A percentile compares a stretch with the other conserved stretches of the same genome.
phyloP scores from a whole-genome alignment of 2,329 filamentous ascomycete genomes.

The Elsinoe ampelina region DNA sequence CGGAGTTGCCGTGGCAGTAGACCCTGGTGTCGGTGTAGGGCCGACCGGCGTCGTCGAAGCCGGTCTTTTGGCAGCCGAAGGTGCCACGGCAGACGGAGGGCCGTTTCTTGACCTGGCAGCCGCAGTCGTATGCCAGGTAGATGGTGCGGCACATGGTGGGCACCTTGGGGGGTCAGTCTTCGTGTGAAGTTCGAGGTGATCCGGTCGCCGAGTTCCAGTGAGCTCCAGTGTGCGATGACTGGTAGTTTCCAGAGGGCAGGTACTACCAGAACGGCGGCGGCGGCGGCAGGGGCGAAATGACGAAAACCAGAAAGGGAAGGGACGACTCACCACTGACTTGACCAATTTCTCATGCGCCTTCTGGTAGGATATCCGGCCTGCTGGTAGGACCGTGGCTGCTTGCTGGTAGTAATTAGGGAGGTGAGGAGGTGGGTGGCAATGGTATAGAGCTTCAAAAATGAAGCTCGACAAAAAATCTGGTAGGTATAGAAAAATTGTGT shows the following conservation, averaged over 20 bases:
- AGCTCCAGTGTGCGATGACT: not conserved
- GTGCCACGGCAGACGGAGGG: conserved; percentile 29
- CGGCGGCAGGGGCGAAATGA: not conserved
- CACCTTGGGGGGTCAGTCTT: too few relatives aligned
- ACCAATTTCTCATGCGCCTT: too few relatives aligned
- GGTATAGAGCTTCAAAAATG: not conserved
- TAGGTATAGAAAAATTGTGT: not conserved
- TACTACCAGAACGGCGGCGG: not conserved
- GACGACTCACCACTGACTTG: not conserved
- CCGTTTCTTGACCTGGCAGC: conserved; percentile 23
- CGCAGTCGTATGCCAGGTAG: conserved; percentile 26
- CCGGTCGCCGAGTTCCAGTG: not conserved
- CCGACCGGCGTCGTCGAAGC: not conserved
- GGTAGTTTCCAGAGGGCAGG: too few relatives aligned
- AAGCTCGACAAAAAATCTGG: not conserved
- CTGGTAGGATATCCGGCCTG: too few relatives aligned
- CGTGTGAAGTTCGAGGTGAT: too few relatives aligned
- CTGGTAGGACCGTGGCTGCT: too few relatives aligned
- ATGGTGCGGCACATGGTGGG: conserved; percentile 31
- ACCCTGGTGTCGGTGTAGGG: conserved; percentile 18
- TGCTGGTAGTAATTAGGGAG: not conserved
- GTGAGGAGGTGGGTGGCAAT: not conserved
- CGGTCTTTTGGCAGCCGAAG: conserved; percentile 14
- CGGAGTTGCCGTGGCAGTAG: conserved; percentile 23
- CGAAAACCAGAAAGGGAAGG: not conserved